phyloP scores from a whole-genome alignment of 2,329 filamentous ascomycete genomes.

The Corinectria fuckeliana region DNA sequence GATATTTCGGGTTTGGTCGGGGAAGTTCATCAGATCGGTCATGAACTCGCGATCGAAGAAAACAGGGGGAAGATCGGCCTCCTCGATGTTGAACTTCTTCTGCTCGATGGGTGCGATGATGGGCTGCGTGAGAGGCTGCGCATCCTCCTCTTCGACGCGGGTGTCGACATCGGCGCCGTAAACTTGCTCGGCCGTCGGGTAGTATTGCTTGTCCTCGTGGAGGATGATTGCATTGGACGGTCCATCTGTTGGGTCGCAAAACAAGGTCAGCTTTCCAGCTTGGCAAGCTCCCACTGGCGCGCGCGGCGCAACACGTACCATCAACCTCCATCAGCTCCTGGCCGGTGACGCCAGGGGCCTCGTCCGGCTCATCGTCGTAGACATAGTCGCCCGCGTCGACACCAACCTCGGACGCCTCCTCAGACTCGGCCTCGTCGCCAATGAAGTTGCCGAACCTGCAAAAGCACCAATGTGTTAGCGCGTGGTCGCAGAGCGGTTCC shows the following conservation, averaged over 20 bases:
- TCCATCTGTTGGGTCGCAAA: conserved; percentile 59
- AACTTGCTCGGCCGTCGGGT: conserved; percentile 95
- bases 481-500: conserved; percentile 10
- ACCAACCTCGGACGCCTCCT: conserved; percentile 82
- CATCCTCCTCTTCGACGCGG: conserved; percentile 95
- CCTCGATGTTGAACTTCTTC: conserved; percentile 95
- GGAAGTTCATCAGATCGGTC: conserved; percentile 95
- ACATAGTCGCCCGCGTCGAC: conserved; percentile 78
- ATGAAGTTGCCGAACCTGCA: conserved; percentile 96
- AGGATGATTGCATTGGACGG: conserved; percentile 97
- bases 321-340: conserved; percentile 96
- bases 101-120: conserved; percentile 92
- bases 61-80: conserved; percentile 87
- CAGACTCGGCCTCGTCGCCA: conserved; percentile 85
- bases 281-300: conserved; percentile 4
- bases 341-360: conserved; percentile 68
- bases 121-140: conserved; percentile 87
- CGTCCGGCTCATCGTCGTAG: conserved; percentile 78
- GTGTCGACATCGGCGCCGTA: conserved; percentile 96
- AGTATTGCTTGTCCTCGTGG: conserved; percentile 99
- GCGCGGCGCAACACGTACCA: conserved; percentile 53
- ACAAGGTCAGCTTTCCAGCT: conserved; percentile 32
- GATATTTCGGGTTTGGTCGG: conserved; percentile 91
- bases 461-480: conserved; percentile 27
- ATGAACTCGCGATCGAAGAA: conserved; percentile 90